Base-by-base conservation (phyloP, 169 alveolate species). In the Plasmodium gaboni region DNA sequence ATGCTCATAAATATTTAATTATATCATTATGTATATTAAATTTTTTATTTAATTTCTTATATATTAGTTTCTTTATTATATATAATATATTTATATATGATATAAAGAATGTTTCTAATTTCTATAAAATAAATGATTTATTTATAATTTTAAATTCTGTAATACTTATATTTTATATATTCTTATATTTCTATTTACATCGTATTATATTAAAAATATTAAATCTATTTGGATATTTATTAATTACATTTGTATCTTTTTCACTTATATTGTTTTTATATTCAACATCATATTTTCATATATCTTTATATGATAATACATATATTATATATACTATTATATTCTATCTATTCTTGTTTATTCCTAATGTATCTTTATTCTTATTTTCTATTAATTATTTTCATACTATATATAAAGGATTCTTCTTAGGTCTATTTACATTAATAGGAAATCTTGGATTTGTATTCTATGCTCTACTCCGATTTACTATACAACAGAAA, bases 161-260 rank as follows among this genome's bases (percentile, higher is more conserved):
- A 12, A 48, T 61, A 60, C 38, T 74, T 4, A 7, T 74, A 60
- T 74, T 74, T 59, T 74, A 44, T 63, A 42, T 74, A 38, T 74
- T 60, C 19, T 60, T 74, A 15, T 74, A 60, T 74, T 74, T 5
- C 46, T 17, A 32, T 7, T 44, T 74, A 57, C 59, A 74, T 26
- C 55, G 28, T 44, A 46, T 42, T 4, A 12, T 74, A n/a, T 38
- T 74, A 46, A 74, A 59, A 74, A 59, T 74, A 48, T 44, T 74
- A 74, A 60, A 61, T 61, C 4, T 74, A 12, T 57, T 74, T 74
- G 53, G 63, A 9, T 48, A 32, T 24, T 12, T 74, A 64, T 15
- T 61, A 7, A 74, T 59, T n/a, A 74, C 71, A 74, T 74, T 60
- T 19, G 19, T 74, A 10, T 74, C 88, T 1, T 74, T 74, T 53